Base-by-base conservation (phyloP, 202 grass and related monocot species). In the Setaria italica region DNA sequence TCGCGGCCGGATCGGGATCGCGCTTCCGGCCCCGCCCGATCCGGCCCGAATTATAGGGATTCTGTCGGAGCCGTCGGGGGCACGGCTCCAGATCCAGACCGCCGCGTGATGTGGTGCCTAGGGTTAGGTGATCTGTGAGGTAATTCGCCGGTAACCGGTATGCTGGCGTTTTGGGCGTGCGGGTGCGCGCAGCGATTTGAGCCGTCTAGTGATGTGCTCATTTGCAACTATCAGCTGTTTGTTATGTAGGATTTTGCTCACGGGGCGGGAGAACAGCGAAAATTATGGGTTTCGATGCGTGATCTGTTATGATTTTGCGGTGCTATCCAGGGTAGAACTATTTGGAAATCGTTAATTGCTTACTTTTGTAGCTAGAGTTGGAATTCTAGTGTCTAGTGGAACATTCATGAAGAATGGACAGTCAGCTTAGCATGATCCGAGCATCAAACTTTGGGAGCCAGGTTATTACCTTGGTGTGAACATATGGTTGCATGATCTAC, bases 1-100 rank as follows among this genome's bases (percentile, higher is more conserved):
- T 3, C 37, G 81, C 49, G 9, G 15, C 30, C 46, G 63, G 55
- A 77, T 77, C 55, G 3, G 68, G 87, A 89, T 92, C 87, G 90
- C 47, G 74, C 60, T 48, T 35, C 34, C 67, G 12, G 20, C 1
- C 11, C 19, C 20, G 76, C 62, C 39, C 74, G 90, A 92, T 92
- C 73, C 80, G 75, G 79, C 41, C 12, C 65, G 72, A 68, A 78
- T 65, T 58, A 2, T 39, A 48, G 41, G 42, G 82, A 29, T 65
- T 3, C 5, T 17, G 30, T 29, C 2, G 46, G 77, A 4, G 12
- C 67, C 7, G 7, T 15, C 3, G 77, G 12, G 30, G 32, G 0
- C 7, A 33, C 7, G 77, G 37, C 70, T 70, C 33, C 71, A 78
- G 89, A 88, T 91, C 89, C 72, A 66, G 65, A 11, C 0, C 15